Conservation (phyloP, 768 basidiomycete species). For the Neoboletus brunneissimus region DNA sequence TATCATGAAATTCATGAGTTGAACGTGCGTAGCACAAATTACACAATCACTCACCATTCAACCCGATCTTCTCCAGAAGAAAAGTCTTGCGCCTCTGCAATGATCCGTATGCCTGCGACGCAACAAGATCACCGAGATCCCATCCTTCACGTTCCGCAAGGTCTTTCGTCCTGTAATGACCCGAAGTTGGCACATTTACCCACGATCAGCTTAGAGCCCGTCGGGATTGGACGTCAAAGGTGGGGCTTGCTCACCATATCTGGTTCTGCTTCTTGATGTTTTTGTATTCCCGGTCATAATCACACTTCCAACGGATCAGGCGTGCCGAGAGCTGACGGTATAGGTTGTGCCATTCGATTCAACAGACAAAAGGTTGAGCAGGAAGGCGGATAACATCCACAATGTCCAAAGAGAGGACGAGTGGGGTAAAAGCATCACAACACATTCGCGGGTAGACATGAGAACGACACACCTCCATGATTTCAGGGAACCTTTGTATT, state of each 20-base stretch:
- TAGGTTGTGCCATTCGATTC: not conserved
- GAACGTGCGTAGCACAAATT: not conserved
- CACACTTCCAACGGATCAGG: slow-evolving; percentile 28
- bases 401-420: not conserved
- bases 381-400: not conserved
- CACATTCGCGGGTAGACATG: not conserved
- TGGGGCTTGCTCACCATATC: slow-evolving; percentile 12
- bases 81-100: slow-evolving; percentile 38
- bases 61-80: slow-evolving; percentile 38
- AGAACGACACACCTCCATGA: slow-evolving; percentile 20
- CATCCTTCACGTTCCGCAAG: slow-evolving; percentile 44
- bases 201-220: not conserved
- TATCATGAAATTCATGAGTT: not conserved
- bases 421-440: not conserved
- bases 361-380: not conserved
- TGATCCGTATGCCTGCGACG: slow-evolving; percentile 37
- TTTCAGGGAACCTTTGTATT: slow-evolving; percentile 1
- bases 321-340: slow-evolving; percentile 20
- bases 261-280: slow-evolving; percentile 7
- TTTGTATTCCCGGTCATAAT: slow-evolving; percentile 9
- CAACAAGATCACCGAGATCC: slow-evolving; percentile 40
- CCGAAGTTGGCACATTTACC: not conserved
- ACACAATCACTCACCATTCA: slow-evolving; percentile 34
- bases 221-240: not conserved
- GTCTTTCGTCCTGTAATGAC: slow-evolving; percentile 31